These are phyloP conservation scores for Ophiostoma sp. DNA, from an alignment of 2,329 filamentous ascomycete genomes.

Conservation along the genomic window DNA sequence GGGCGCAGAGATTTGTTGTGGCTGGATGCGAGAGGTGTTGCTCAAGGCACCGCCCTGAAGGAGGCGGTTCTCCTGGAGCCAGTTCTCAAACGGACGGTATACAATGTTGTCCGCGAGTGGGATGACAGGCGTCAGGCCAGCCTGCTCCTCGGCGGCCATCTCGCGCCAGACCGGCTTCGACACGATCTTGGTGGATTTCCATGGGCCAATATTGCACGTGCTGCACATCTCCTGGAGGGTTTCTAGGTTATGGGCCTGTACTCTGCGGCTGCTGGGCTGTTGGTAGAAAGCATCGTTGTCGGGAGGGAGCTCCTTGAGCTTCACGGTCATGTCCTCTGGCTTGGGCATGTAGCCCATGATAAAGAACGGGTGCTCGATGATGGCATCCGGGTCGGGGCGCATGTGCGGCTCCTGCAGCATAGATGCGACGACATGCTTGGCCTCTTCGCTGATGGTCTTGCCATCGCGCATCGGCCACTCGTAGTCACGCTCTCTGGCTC, in stretches of 20 bases:
- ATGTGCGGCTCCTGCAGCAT: conserved; percentile 71
- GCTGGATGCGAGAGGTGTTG: neutral
- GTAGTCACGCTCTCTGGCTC: conserved; percentile 65
- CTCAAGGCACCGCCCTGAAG: conserved; percentile 18
- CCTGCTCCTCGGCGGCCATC: conserved; percentile 62
- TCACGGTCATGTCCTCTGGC: conserved; percentile 52
- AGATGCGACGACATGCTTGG: conserved; percentile 70
- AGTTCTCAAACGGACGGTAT: conserved; percentile 59
- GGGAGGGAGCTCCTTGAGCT: conserved; percentile 53
- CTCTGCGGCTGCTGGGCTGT: conserved; percentile 41
- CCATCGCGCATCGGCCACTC: conserved; percentile 67
- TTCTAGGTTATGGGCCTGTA: conserved; percentile 43
- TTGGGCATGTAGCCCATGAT: conserved; percentile 66
- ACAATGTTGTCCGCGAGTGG: conserved; percentile 57
- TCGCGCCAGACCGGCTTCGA: conserved; percentile 59
- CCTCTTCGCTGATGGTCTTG: conserved; percentile 67
- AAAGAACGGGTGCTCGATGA: conserved; percentile 77
- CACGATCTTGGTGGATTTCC: conserved; percentile 41
- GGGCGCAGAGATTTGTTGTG: neutral
- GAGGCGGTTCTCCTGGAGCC: conserved; percentile 49
- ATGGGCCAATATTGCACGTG: conserved; percentile 55
- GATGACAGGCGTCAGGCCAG: conserved; percentile 57
- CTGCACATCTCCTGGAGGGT: conserved; percentile 54
- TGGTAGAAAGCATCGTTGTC: conserved; percentile 54
- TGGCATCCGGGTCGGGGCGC: conserved; percentile 68